phyloP scores from a whole-genome alignment of 331 rosid genomes.

The Cydonia oblonga region DNA sequence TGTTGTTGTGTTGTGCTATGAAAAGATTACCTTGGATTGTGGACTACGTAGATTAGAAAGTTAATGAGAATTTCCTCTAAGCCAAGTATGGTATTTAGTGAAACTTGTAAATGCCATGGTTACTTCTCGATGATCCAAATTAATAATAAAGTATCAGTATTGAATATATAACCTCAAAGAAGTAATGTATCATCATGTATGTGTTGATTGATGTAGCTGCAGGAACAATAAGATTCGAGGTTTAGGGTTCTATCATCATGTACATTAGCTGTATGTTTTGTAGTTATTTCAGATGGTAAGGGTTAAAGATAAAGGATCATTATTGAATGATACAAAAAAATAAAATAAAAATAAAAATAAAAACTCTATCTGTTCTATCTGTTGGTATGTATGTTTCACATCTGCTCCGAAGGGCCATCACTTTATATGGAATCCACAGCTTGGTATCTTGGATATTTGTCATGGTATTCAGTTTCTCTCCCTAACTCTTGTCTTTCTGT shows the following conservation, averaged over 20 bases:
- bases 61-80: no score
- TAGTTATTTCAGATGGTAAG: not conserved
- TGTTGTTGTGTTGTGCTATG: no score
- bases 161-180: not conserved
- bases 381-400: not conserved
- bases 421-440: not conserved
- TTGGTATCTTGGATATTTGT: not conserved
- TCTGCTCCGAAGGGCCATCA: not conserved
- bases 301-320: not conserved
- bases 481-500: not conserved
- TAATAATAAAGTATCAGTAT: not conserved
- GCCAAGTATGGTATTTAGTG: not conserved
- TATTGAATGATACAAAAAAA: not conserved
- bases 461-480: not conserved
- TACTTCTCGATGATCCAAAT: not conserved
- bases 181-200: not conserved
- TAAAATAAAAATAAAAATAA: no score
- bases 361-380: not conserved
- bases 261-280: not conserved
- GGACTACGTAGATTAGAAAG: no score
- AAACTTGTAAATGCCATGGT: not conserved
- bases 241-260: no score
- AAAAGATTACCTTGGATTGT: no score
- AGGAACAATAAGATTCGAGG: not conserved
- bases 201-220: not conserved